phyloP scores from a whole-genome alignment of 305 asterid species.

The Fraxinus ornus region DNA sequence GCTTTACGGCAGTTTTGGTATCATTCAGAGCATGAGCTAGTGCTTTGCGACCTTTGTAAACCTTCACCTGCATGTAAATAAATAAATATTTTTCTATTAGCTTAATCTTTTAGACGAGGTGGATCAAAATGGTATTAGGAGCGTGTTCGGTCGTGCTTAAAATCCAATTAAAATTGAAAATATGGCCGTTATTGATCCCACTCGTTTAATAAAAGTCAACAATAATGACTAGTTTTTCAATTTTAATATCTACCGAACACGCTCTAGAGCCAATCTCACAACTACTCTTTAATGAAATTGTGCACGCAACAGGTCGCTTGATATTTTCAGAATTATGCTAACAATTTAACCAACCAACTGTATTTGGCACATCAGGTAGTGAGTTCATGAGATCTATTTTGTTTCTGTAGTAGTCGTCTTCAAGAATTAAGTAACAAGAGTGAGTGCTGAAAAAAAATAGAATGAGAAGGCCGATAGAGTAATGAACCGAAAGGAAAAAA shows the following conservation, averaged over 20 bases:
- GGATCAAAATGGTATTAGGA: background rate
- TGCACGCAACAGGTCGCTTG: background rate
- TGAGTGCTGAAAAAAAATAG: background rate
- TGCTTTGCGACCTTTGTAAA: constrained; percentile 26
- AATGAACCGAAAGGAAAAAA: background rate
- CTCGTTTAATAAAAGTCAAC: too few species aligned
- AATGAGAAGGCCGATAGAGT: background rate
- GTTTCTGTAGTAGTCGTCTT: background rate
- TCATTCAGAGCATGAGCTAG: constrained; percentile 33
- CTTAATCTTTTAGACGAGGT: background rate
- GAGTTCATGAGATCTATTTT: background rate
- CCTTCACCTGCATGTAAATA: constrained; percentile 22
- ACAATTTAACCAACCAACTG: background rate
- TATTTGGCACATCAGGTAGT: background rate
- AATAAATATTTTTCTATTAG: background rate
- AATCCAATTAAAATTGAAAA: too few species aligned
- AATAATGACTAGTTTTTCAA: too few species aligned
- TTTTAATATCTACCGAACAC: too few species aligned
- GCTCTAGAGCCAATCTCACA: background rate
- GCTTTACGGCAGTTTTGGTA: constrained; percentile 33
- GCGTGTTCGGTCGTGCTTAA: too few species aligned
- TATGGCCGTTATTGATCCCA: too few species aligned
- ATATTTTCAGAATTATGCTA: background rate
- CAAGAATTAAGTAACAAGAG: background rate
- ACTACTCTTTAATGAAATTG: background rate